These are phyloP conservation scores for Ilex asprella DNA, from an alignment of 257 asterid species.

Conservation along the genomic window DNA sequence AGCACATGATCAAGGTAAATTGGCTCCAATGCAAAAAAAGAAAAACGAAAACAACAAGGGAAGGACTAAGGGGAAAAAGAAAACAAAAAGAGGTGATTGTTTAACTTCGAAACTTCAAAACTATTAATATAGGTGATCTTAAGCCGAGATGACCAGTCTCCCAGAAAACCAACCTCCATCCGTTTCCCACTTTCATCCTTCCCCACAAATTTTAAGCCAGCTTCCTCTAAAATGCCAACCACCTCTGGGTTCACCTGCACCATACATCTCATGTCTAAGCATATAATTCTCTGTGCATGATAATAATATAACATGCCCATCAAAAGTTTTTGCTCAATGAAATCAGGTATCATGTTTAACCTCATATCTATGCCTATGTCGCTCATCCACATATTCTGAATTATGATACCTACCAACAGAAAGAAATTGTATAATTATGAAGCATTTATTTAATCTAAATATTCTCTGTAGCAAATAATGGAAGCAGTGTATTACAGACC, in stretches of 20 bases:
- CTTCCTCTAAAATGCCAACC: slow-evolving; percentile 55
- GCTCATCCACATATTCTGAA: slow-evolving; percentile 67
- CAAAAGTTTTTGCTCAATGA: slow-evolving; percentile 1
- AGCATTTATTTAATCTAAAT: too few species aligned
- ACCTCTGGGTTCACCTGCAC: slow-evolving; percentile 85
- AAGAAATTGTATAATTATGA: slow-evolving; percentile 14
- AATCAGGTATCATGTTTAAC: slow-evolving; percentile 27
- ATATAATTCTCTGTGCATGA: slow-evolving; percentile 10
- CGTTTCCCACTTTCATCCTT: slow-evolving; percentile 82
- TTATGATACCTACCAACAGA: slow-evolving; percentile 50
- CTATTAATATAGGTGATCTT: neutral
- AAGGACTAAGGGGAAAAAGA: too few species aligned
- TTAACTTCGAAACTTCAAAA: too few species aligned
- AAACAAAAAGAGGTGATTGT: too few species aligned
- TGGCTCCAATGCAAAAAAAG: neutral
- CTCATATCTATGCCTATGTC: slow-evolving; percentile 97
- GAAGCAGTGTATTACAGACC: too few species aligned
- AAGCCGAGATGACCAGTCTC: neutral
- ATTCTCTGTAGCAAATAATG: too few species aligned
- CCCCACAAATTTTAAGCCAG: slow-evolving; percentile 86
- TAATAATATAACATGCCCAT: slow-evolving; percentile 6
- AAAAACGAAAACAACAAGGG: neutral
- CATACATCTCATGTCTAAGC: slow-evolving; percentile 8
- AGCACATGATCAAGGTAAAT: neutral
- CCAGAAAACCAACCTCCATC: slow-evolving; percentile 69